Evolutionary conservation across 1,284 basidiomycete species (phyloP).

Genomic region (Rhizoctonia solani): DNA sequence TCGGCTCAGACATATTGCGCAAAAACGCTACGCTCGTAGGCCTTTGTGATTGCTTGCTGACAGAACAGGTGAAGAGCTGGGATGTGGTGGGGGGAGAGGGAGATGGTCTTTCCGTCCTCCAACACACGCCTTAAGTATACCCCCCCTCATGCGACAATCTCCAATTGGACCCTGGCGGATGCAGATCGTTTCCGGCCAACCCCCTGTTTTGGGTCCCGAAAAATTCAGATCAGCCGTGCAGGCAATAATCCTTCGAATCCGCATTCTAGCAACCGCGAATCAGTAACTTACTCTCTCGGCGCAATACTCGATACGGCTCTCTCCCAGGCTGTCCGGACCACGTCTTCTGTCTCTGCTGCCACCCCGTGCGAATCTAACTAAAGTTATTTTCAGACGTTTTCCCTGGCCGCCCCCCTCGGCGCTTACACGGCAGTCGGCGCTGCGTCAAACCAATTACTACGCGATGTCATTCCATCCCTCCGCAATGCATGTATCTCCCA

Average conservation of each 20-base stretch:
- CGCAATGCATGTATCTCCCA: background rate
- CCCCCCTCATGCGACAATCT: background rate
- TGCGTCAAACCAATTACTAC: slow-evolving; percentile 10
- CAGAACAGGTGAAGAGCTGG: slow-evolving; percentile 8
- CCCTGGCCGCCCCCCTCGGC: slow-evolving; percentile 19
- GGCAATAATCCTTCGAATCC: background rate
- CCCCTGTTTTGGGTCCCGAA: background rate
- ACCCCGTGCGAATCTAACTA: background rate
- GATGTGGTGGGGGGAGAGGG: slow-evolving; percentile 35
- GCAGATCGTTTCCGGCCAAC: background rate
- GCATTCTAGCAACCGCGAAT: background rate
- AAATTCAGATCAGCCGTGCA: background rate
- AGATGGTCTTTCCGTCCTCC: background rate
- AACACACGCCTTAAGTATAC: background rate
- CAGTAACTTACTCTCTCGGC: background rate
- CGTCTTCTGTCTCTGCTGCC: background rate
- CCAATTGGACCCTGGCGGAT: slow-evolving; percentile 12
- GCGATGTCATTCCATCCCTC: slow-evolving; percentile 19
- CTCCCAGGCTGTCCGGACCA: slow-evolving; percentile 12
- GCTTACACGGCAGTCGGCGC: slow-evolving; percentile 11
- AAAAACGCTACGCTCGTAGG: slow-evolving; percentile 21
- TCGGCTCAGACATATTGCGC: slow-evolving; percentile 49
- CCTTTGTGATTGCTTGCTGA: slow-evolving; percentile 12
- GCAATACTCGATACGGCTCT: background rate
- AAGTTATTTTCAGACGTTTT: background rate